Evolutionary conservation across 2,329 filamentous ascomycete genomes (phyloP), one percentile per base, ranked within the genome.

Genomic region (Beauveria sp.): DNA sequence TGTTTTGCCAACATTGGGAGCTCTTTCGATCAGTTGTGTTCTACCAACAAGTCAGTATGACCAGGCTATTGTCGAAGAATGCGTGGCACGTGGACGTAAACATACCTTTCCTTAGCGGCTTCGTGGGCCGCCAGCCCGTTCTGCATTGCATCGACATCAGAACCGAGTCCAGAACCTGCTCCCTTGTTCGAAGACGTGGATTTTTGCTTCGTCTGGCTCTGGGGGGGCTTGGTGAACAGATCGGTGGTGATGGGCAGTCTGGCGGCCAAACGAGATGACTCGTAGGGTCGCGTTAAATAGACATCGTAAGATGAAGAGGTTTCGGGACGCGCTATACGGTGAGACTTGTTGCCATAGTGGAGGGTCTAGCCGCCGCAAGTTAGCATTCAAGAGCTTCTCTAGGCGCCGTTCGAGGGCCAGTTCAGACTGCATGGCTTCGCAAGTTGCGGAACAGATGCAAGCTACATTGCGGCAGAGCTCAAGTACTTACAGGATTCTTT

Each of bases 401-500:
- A 10, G 20, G 26, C 18, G 49, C 22, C 31, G 43, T 24, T 22
- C 40, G 16, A 42, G 26, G 49, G 60, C 9, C 10, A 46, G 28
- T 3, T n/a, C n/a, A 20, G 59, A 52, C 28, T 54, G 38, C n/a
- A 12, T 10, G 38, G 31, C 40, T 58, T 14, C 20, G 6, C n/a
- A 7, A 6, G 5, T 18, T 16, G 5, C 7, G 10, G 22, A n/a
- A 12, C n/a, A 9, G n/a, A 12, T 34, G 20, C 8, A 34, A 38
- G 14, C 14, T 38, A 38, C 5, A 38, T 38, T 22, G 42, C 5
- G 18, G 42, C 45, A 46, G 46, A 8, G n/a, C 3, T 38, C 16
- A 26, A n/a, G 48, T 60, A 79, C 85, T 79, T 83, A 88, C 85
- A 43, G 85, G 85, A 67, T 74, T 78, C 68, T 75, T 77, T 46